A percentile compares a stretch with the other conserved stretches of the same genome.
Conservation (phyloP, 2,329 filamentous ascomycete species). For the Metarhizium rileyi region DNA sequence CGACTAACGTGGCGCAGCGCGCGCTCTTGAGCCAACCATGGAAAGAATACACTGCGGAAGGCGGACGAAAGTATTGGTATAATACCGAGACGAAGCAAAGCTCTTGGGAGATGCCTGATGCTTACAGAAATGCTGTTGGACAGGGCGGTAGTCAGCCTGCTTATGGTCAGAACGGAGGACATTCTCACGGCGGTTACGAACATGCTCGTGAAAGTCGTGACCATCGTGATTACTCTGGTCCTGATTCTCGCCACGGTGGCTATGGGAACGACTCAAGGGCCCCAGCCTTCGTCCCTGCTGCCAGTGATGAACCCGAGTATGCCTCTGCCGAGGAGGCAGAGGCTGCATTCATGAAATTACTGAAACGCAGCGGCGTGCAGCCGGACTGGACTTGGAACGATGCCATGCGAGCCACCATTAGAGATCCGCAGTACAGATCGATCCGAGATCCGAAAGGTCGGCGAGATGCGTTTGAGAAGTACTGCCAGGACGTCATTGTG, state of each 20-base stretch:
- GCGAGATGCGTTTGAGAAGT: constrained; percentile 88
- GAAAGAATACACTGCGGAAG: constrained; percentile 83
- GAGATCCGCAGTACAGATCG: constrained; percentile 85
- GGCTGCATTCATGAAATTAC: constrained; percentile 81
- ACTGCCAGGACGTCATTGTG: constrained; percentile 76
- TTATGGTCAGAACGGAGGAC: constrained; percentile 33
- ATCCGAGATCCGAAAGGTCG: constrained; percentile 88
- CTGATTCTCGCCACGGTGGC: constrained; percentile 48
- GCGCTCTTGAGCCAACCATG: constrained; percentile 76
- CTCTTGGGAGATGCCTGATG: constrained; percentile 88
- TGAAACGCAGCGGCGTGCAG: constrained; percentile 76
- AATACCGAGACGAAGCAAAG: constrained; percentile 87
- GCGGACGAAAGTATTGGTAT: constrained; percentile 90
- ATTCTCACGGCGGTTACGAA: constrained; percentile 24
- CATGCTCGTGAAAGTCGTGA: constrained; percentile 30
- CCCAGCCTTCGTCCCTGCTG: constrained; percentile 52
- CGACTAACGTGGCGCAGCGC: constrained; percentile 40
- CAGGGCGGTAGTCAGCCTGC: constrained; percentile 14
- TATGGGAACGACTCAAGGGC: constrained; percentile 45
- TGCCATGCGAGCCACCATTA: constrained; percentile 74
- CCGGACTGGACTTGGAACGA: constrained; percentile 92
- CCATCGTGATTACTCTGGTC: constrained; percentile 25
- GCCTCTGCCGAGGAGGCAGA: constrained; percentile 78
- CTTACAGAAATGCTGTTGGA: constrained; percentile 65
- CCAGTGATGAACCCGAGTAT: constrained; percentile 68